A percentile compares a stretch with the other conserved stretches of the same genome.
Conservation (phyloP, 1,139 yeast genomes). For the Schizosaccharomyces versatilis region DNA sequence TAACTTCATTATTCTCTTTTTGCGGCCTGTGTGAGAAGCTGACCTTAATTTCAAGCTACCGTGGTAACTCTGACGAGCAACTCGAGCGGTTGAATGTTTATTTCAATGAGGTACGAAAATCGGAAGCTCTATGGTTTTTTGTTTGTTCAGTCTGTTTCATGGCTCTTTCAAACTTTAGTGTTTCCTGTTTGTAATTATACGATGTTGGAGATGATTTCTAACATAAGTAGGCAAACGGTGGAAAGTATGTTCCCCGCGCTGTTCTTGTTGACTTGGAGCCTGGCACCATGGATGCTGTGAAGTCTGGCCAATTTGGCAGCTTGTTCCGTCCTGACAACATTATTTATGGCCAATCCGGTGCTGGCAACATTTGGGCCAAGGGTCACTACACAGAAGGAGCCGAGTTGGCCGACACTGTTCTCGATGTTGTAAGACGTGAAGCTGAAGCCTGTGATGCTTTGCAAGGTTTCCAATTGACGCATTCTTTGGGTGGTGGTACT, state of each 20-base stretch:
- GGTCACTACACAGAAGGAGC: constrained; percentile 29
- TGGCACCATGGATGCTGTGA: constrained; percentile 25
- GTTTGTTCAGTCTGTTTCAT: neutral
- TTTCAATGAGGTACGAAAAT: constrained; percentile 14
- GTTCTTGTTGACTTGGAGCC: constrained; percentile 28
- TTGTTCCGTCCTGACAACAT: constrained; percentile 27
- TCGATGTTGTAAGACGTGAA: constrained; percentile 27
- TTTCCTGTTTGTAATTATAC: constrained; percentile 17
- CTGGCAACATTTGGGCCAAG: constrained; percentile 31
- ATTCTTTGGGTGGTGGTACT: constrained; percentile 28
- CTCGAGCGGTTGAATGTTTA: constrained; percentile 24
- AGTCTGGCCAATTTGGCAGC: constrained; percentile 24
- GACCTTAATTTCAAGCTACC: constrained; percentile 11
- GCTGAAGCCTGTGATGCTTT: constrained; percentile 26
- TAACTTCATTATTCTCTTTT: neutral
- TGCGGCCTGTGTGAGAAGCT: neutral
- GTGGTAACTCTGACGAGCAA: constrained; percentile 21
- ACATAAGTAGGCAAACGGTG: constrained; percentile 18
- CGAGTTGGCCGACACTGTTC: constrained; percentile 25
- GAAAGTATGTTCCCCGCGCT: constrained; percentile 27
- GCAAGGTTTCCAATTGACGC: constrained; percentile 29
- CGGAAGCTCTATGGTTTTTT: neutral
- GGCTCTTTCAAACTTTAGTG: neutral
- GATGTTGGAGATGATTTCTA: neutral
- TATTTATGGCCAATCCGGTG: constrained; percentile 25